A percentile compares a stretch with the other conserved stretches of the same genome.
These are phyloP conservation scores for Malassezia sympodialis DNA, from an alignment of 1,284 basidiomycete species.

Conservation along the genomic window DNA sequence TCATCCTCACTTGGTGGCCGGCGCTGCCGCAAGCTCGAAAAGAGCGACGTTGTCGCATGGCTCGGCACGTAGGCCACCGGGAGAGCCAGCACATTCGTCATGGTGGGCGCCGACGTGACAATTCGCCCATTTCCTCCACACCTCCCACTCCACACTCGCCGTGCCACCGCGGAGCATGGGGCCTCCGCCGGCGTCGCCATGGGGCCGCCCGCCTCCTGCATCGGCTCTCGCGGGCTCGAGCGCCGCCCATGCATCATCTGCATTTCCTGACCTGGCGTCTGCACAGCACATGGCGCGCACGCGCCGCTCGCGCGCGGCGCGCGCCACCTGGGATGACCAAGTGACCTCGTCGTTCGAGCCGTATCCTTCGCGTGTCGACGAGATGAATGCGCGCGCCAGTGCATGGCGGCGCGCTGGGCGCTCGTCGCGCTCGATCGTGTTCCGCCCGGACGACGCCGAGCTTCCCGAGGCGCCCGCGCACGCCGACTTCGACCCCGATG, in stretches of 20 bases:
- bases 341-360: neutral
- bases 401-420: constrained; percentile 8
- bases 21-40: constrained; percentile 16
- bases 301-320: constrained; percentile 9
- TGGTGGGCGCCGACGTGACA: neutral
- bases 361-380: constrained; percentile 11
- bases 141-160: neutral
- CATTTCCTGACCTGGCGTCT: constrained; percentile 13
- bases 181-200: neutral
- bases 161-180: neutral
- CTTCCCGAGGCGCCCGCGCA: neutral
- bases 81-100: constrained; percentile 12
- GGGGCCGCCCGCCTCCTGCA: neutral
- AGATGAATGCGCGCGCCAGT: constrained; percentile 9
- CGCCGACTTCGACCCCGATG: neutral
- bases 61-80: constrained; percentile 15
- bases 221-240: neutral
- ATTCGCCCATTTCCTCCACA: neutral
- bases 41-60: constrained; percentile 13
- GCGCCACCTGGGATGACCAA: neutral
- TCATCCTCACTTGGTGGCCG: constrained; percentile 12
- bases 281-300: neutral
- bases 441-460: neutral
- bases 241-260: neutral
- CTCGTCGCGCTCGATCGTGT: neutral